Base-by-base conservation (phyloP, 148 eudicot species). In the Chenopodium album region DNA sequence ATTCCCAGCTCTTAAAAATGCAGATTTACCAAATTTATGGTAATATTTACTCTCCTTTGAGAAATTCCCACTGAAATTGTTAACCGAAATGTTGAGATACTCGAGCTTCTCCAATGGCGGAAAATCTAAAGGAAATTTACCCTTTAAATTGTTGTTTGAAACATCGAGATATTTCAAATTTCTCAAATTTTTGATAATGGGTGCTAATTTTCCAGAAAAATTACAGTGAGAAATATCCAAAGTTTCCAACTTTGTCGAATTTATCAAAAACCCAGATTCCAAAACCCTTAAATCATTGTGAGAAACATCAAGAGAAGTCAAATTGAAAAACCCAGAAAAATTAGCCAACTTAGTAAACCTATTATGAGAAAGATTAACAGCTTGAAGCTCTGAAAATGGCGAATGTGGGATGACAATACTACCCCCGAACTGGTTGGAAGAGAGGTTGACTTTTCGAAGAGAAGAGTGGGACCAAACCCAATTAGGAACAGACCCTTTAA, bases 41-140 rank as follows among this genome's bases (percentile, higher is more conserved):
- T 86, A 22, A 5, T 74, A 44, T 3, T 81, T 79, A 19, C 52
- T 74, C n/a, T 74, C 63, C 6, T 72, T 37, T 9, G 32, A 71
- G 7, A 85, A 37, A 41, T 71, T 70, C 14, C 91, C 97, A 7
- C 86, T 87, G 87, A 96, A 92, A 64, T 90, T 89, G 48, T 96
- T 96, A 65, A 88, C 85, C 9, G 99, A 96, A 82, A 94, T 76
- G 63, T 96, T 96, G 84, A 96, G 87, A 71, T 88, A 94, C 5
- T 88, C 76, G 68, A 94, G 83, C 0, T 85, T 75, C 4, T 31
- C 10, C 23, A 94, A 76, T 16, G 90, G 74, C 13, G 95, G 92
- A 22, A 94, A 91, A 88, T 96, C 95, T 13, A 78, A 37, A 6
- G 97, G 98, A 73, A 96, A 92, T 22, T 65, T 80, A 12, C 95